Conservation (phyloP, 305 asterid species). For the Solanum hybrid region DNA sequence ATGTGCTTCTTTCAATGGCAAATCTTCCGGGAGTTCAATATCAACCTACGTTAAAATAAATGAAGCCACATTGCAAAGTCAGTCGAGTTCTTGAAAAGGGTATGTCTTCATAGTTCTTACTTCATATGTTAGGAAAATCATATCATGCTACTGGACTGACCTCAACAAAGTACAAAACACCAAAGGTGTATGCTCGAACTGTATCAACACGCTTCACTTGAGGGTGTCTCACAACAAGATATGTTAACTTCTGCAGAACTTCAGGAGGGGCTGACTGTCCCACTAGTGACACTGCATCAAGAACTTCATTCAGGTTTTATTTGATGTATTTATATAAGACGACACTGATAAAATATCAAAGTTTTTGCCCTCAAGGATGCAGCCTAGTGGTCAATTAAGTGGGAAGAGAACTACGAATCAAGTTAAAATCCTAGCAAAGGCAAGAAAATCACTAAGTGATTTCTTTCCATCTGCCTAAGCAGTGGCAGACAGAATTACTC, state of each 20-base stretch:
- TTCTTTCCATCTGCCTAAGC: background rate
- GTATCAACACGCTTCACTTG: slow-evolving; percentile 65
- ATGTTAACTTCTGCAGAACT: slow-evolving; percentile 59
- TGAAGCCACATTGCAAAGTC: background rate
- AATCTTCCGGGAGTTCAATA: slow-evolving; percentile 62
- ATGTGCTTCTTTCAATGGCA: slow-evolving; percentile 76
- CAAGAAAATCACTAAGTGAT: background rate
- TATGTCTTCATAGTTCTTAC: background rate
- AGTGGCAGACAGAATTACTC: no score
- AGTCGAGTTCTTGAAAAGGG: background rate
- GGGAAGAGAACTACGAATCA: background rate
- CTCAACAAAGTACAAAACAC: slow-evolving; percentile 74
- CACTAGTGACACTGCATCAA: slow-evolving; percentile 50
- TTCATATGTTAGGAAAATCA: background rate
- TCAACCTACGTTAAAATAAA: slow-evolving; percentile 38
- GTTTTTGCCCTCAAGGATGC: background rate
- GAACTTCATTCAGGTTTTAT: background rate
- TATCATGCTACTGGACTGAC: slow-evolving; percentile 25
- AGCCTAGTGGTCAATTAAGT: background rate
- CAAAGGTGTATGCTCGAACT: slow-evolving; percentile 83
- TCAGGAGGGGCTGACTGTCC: slow-evolving; percentile 80
- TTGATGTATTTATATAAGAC: background rate
- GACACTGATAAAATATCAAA: background rate
- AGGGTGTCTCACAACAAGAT: slow-evolving; percentile 69
- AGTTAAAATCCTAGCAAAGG: background rate